Percentiles rank a stretch among this genome's conserved stretches.
These are phyloP conservation scores for Colletotrichum scovillei DNA, from an alignment of 2,329 filamentous ascomycete species.

Conservation along the genomic window DNA sequence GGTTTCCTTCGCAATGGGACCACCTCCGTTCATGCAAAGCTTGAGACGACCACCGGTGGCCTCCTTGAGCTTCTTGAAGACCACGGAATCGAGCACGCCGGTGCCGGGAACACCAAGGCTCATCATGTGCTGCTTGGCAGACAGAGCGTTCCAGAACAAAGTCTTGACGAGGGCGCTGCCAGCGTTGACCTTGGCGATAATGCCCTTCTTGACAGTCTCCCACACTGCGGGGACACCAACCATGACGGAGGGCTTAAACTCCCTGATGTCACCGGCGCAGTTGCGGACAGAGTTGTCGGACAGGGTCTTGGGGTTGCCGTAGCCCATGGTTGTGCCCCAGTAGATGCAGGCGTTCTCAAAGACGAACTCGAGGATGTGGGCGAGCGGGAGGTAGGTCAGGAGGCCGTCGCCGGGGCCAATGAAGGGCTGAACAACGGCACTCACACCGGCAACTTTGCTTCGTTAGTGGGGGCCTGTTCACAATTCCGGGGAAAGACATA, in stretches of 20 bases:
- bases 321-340: conserved; percentile 91
- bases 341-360: conserved; percentile 87
- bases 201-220: conserved; percentile 93
- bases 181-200: conserved; percentile 79
- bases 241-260: conserved; percentile 84
- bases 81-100: conserved; percentile 78
- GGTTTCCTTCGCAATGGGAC: conserved; percentile 86
- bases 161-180: conserved; percentile 76
- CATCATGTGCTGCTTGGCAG: conserved; percentile 63
- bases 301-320: conserved; percentile 87
- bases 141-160: conserved; percentile 75
- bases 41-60: conserved; percentile 85
- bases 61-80: conserved; percentile 93
- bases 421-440: conserved; percentile 80
- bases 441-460: conserved; percentile 77
- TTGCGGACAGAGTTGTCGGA: conserved; percentile 86
- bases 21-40: conserved; percentile 87
- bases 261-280: conserved; percentile 88
- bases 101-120: conserved; percentile 71
- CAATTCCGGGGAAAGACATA: conserved; percentile 54
- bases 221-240: conserved; percentile 91
- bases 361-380: conserved; percentile 91
- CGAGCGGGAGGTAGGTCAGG: conserved; percentile 85
- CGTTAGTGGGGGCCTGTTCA: not conserved
- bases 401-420: conserved; percentile 82